Evolutionary conservation across 305 asterid species (phyloP), one percentile per base, ranked within the genome.

Genomic region (Euphrasia arctica): DNA sequence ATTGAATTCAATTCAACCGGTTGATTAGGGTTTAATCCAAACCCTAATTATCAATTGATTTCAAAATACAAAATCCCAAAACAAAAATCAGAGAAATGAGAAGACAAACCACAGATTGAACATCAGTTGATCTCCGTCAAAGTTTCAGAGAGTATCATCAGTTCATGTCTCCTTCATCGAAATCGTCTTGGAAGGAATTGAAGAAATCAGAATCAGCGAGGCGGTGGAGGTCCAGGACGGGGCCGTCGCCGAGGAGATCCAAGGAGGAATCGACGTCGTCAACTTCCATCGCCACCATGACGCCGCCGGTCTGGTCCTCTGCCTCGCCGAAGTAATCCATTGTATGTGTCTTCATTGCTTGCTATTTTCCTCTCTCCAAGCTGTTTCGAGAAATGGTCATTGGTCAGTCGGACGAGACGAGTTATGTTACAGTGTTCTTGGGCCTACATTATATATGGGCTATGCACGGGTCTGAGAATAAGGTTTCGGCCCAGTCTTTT

Each of bases 81-180:
- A 34, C 41, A 3, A 32, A 1, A 22, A 9, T 15, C 54, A 8
- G 51, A 34, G 9, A 31, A 58, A 18, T 18, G 41, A 64, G 59
- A 45, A 64, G 3, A 55, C 49, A 11, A 1, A 31, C 39, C 28
- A 22, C 10, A 28, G 54, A 68, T 63, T 6, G 60, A 58, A 63
- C 22, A 62, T 29, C 8, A 32, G 4, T 31, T 31, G 4, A 31
- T 10, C 10, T 47, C 13, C 50, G 22, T 18, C 22, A 18, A 18
- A 18, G 22, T 29, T 29, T 29, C 32, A 29, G 4, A 29, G 32
- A 29, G 32, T 29, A 68, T 18, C 62, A 61, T 73, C 63, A 83
- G 71, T 86, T 80, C 75, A 86, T 84, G 70, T 86, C 95, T 54
- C 79, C 75, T 12, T 86, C 95, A 8, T 84, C 85, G 74, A 86